Conservation (phyloP, 495 filamentous ascomycete species). For the Aspergillus diversus region DNA sequence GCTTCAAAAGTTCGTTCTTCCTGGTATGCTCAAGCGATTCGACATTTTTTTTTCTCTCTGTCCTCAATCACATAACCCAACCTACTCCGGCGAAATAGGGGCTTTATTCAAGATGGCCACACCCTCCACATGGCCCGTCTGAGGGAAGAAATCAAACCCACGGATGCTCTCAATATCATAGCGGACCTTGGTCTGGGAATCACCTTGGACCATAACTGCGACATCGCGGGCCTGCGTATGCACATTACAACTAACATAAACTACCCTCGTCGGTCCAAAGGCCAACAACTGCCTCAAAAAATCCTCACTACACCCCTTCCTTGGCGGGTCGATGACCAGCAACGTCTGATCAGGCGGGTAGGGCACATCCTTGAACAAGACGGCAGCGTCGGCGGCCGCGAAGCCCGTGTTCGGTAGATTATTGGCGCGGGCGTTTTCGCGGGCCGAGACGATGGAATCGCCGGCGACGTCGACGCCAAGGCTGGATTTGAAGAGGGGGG, state of each 20-base stretch:
- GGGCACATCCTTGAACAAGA: conserved; percentile 72
- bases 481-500: conserved; percentile 71
- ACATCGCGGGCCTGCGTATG: conserved; percentile 96
- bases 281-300: conserved; percentile 80
- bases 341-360: conserved; percentile 80
- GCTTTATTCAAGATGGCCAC: conserved; percentile 73
- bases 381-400: conserved; percentile 79
- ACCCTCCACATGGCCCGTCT: conserved; percentile 95
- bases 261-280: conserved; percentile 75
- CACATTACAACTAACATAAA: conserved; percentile 97
- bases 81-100: neutral
- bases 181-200: conserved; percentile 51
- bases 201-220: conserved; percentile 74
- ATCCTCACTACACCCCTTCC: conserved; percentile 88
- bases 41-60: neutral
- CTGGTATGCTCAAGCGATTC: neutral
- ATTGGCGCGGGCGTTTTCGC: conserved; percentile 77
- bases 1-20: neutral
- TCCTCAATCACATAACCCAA: neutral
- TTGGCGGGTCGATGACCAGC: conserved; percentile 89
- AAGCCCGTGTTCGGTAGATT: conserved; percentile 73
- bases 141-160: conserved; percentile 98
- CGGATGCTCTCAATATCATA: conserved; percentile 92
- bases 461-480: conserved; percentile 73
- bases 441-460: conserved; percentile 74